These are phyloP conservation scores for Cladochytrium replicatum DNA, from an alignment of 192 early-diverging fungal species.

Conservation along the genomic window DNA sequence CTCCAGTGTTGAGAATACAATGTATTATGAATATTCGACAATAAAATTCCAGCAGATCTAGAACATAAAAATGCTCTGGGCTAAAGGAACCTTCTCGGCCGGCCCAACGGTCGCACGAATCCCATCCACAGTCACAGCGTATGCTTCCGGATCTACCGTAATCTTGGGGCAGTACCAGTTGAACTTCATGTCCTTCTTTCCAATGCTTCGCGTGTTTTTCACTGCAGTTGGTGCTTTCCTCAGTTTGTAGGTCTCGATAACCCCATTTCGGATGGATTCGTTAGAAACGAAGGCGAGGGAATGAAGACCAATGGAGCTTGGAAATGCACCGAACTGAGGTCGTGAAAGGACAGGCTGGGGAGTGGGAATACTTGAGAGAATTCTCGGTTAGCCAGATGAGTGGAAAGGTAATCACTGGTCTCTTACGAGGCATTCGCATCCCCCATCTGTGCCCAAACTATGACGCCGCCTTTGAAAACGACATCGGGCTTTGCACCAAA, in stretches of 20 bases:
- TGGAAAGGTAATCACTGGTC: background rate
- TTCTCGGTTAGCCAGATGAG: background rate
- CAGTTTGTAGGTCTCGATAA: conserved; percentile 46
- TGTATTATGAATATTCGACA: too few relatives aligned
- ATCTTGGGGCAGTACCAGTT: conserved; percentile 71
- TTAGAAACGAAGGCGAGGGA: conserved; percentile 78
- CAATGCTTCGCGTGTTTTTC: conserved; percentile 61
- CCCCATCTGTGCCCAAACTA: conserved; percentile 79
- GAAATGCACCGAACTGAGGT: conserved; percentile 74
- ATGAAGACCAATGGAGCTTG: conserved; percentile 44
- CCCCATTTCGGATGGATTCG: conserved; percentile 47
- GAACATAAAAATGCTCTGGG: conserved; percentile 38
- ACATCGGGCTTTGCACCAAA: conserved; percentile 85
- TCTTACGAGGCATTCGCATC: conserved; percentile 80
- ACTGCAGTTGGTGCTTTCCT: conserved; percentile 63
- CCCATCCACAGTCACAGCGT: conserved; percentile 75
- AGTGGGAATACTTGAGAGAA: conserved; percentile 62
- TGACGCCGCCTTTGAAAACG: conserved; percentile 82
- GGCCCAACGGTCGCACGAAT: conserved; percentile 57
- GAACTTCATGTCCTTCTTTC: conserved; percentile 80
- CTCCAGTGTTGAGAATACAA: too few relatives aligned
- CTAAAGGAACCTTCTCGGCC: conserved; percentile 55
- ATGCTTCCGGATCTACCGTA: conserved; percentile 85
- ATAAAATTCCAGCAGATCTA: too few relatives aligned
- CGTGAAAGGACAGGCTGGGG: conserved; percentile 78